Percentiles rank a stretch among this genome's conserved stretches.
Evolutionary conservation across 179 eudicot species (phyloP).

Genomic region (Camellia oleifera): DNA sequence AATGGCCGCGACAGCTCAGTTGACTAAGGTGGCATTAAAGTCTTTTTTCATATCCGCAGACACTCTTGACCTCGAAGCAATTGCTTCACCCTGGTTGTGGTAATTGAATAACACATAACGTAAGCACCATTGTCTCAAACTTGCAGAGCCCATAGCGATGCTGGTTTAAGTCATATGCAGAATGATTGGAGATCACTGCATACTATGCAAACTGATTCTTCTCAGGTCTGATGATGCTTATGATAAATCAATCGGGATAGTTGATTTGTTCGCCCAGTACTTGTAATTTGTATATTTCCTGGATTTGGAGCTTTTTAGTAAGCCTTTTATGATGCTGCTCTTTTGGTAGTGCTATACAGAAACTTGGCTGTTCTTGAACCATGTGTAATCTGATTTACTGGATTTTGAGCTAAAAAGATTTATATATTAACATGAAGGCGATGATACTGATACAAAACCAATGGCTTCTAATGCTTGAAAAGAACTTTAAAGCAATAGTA

Average conservation of each 20-base stretch:
- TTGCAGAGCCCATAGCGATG: neutral
- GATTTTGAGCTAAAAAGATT: neutral
- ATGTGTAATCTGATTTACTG: neutral
- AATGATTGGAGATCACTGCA: neutral
- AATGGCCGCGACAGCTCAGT: conserved; percentile 19
- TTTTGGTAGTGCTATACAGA: neutral
- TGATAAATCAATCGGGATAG: neutral
- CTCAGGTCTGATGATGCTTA: neutral
- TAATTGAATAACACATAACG: conserved; percentile 6
- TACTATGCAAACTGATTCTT: neutral
- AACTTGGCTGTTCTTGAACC: neutral
- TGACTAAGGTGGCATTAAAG: neutral
- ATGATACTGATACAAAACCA: neutral
- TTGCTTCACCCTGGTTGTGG: neutral
- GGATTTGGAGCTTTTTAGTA: neutral
- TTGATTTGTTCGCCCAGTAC: neutral
- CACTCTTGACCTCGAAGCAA: neutral
- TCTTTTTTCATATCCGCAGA: neutral
- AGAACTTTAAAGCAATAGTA: too few relatives aligned
- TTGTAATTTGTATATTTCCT: neutral
- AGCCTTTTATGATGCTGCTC: neutral
- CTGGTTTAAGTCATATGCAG: neutral
- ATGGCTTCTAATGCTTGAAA: too few relatives aligned
- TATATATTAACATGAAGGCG: neutral
- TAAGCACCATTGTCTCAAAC: neutral